Percentiles rank a stretch among this genome's conserved stretches.
Evolutionary conservation across 1,284 basidiomycete species (phyloP).

Genomic region (Microbotryomycetes sp.): DNA sequence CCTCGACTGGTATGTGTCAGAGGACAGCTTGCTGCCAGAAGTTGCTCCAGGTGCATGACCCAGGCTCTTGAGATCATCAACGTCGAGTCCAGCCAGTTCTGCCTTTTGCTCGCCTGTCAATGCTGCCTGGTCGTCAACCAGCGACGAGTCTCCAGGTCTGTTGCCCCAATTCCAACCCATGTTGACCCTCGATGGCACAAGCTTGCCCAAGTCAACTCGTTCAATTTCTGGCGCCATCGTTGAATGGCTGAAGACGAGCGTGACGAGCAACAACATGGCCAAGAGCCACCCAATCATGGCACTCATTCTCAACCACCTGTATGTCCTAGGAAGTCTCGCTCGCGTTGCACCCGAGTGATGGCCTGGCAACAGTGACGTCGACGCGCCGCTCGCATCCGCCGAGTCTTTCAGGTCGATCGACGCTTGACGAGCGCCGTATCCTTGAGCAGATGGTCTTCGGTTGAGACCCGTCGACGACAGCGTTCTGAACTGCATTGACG

Average conservation of each 20-base stretch:
- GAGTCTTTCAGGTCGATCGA: neutral
- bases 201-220: neutral
- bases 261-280: slow-evolving; percentile 11
- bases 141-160: neutral
- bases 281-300: slow-evolving; percentile 21
- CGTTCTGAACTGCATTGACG: neutral
- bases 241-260: slow-evolving; percentile 8
- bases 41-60: neutral
- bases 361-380: neutral
- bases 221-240: neutral
- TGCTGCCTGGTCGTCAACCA: neutral
- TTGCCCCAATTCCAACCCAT: neutral
- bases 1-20: neutral
- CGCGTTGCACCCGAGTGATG: neutral
- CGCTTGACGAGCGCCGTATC: neutral
- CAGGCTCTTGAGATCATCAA: neutral
- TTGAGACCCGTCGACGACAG: neutral
- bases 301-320: slow-evolving; percentile 4
- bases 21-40: neutral
- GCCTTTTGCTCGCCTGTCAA: neutral
- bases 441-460: neutral
- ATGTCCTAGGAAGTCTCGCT: neutral
- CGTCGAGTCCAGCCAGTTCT: neutral
- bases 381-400: neutral
- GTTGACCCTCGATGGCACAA: neutral